A percentile compares a stretch with the other conserved stretches of the same genome.
phyloP scores from a whole-genome alignment of 305 asterid species.

The Plantago rigida region DNA sequence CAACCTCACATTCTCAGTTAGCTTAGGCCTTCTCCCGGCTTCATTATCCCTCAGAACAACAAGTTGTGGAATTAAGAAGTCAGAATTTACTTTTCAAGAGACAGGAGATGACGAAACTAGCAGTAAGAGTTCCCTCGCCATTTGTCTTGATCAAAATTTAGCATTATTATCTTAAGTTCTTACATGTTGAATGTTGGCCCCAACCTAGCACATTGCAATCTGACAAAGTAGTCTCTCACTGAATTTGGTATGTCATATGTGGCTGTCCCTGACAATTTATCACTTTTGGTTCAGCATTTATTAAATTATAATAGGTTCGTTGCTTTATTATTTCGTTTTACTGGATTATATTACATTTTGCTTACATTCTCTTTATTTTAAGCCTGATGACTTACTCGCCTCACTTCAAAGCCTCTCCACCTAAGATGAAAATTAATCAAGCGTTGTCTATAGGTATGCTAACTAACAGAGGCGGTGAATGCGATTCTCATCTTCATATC shows the following conservation, averaged over 20 bases:
- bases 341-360: background rate
- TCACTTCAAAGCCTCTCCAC: constrained; percentile 14
- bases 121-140: constrained; percentile 39
- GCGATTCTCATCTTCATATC: no score
- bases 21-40: constrained; percentile 91
- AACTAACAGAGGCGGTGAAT: background rate
- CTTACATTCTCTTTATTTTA: constrained; percentile 8
- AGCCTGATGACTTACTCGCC: constrained; percentile 10
- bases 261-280: constrained; percentile 7
- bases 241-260: background rate
- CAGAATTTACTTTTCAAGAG: constrained; percentile 64
- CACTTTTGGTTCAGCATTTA: background rate
- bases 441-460: constrained; percentile 1
- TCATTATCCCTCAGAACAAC: constrained; percentile 57
- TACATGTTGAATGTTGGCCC: constrained; percentile 2
- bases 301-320: constrained; percentile 5
- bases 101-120: constrained; percentile 53
- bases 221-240: constrained; percentile 3
- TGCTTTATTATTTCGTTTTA: constrained; percentile 7
- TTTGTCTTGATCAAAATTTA: background rate
- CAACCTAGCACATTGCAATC: constrained; percentile 3
- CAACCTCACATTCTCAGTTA: constrained; percentile 63
- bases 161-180: background rate
- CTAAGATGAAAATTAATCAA: constrained; percentile 19
- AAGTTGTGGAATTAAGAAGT: constrained; percentile 80